Evolutionary conservation across 1,284 basidiomycete species (phyloP), one percentile per base, ranked within the genome.

Genomic region (Volvariella volvacea): DNA sequence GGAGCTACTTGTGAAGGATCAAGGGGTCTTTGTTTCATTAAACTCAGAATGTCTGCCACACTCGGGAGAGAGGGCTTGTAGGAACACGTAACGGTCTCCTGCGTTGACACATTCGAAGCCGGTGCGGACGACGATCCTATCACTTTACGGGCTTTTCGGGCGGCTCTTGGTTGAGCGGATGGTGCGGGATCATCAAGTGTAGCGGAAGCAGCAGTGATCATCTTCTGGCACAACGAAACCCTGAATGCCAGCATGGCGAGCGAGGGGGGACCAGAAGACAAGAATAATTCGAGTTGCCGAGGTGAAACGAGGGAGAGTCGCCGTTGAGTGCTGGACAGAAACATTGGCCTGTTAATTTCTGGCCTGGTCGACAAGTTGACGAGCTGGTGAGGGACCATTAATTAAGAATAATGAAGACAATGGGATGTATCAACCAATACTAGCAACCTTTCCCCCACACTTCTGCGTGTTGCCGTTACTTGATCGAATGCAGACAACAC

Each of bases 401-500:
- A 7, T 33, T 22, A 41, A 4, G 15, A 19, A 19, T n/a, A 12
- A 19, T 16, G 22, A 37, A 16, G 32, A 22, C n/a, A 34, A 36
- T 57, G 68, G 12, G 12, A n/a, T n/a, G 47, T 49, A 6, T 22
- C 25, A 36, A 80, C 80, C 58, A 80, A 55, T 33, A 64, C 60
- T 50, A 83, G 58, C 30, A 86, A 57, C 22, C 74, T 73, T 32
- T 57, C 54, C 21, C 80, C 81, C 50, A 76, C 61, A 10, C 52
- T 52, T 49, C 62, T 70, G 28, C 64, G 66, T 36, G 64, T 57
- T 19, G 59, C 48, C 19, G 72, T 64, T 22, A 58, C 49, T 47
- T 82, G 73, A 39, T 69, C 51, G 25, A 82, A 53, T 40, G 74
- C 73, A 48, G 68, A 66, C 46, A 79, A 73, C 20, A 74, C 62